Conservation (phyloP, 345 rosid species). For the Isatis tinctoria region DNA sequence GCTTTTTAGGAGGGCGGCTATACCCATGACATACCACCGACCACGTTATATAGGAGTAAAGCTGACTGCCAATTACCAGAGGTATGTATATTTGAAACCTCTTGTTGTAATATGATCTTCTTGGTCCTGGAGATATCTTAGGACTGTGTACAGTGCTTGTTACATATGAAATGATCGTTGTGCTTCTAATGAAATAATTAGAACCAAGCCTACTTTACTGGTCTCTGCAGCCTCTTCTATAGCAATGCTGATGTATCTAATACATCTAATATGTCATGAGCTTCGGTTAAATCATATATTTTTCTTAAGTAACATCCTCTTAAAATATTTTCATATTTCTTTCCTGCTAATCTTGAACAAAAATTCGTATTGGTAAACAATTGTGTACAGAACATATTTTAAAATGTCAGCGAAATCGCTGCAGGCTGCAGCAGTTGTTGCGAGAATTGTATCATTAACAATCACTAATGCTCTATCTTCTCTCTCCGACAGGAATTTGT, state of each 20-base stretch:
- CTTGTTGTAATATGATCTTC: background rate
- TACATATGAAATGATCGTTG: background rate
- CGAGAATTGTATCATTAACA: background rate
- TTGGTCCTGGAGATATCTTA: conserved; percentile 17
- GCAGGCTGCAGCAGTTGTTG: background rate
- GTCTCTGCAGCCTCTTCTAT: background rate
- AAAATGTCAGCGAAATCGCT: background rate
- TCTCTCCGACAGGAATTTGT: conserved; percentile 70
- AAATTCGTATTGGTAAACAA: background rate
- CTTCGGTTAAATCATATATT: background rate
- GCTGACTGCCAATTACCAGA: conserved; percentile 96
- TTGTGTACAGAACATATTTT: background rate
- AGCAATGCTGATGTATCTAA: background rate
- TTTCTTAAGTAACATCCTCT: background rate
- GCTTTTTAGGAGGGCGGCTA: conserved; percentile 75
- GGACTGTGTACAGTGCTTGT: background rate
- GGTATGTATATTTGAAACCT: conserved; percentile 37
- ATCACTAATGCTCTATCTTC: conserved; percentile 8
- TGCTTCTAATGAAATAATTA: background rate
- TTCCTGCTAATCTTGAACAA: background rate
- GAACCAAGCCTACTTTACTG: background rate
- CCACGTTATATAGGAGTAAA: conserved; percentile 93
- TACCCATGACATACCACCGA: conserved; percentile 94
- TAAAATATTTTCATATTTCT: background rate
- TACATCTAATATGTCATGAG: background rate